A percentile compares a stretch with the other conserved stretches of the same genome.
phyloP scores from a whole-genome alignment of 169 alveolate species.

The Toxoplasma gondii region DNA sequence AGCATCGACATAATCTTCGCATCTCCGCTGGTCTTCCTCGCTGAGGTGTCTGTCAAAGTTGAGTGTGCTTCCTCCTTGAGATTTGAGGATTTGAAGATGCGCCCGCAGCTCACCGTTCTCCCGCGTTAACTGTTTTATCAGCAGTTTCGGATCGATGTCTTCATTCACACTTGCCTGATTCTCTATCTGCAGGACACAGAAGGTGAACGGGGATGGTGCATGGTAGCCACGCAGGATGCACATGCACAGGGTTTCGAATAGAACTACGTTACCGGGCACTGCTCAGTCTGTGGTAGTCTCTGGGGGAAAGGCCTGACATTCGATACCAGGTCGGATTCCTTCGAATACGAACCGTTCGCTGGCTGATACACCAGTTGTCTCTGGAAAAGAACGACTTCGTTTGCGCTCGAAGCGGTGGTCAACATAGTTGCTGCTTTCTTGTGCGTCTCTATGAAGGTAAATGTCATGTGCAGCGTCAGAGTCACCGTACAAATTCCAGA shows the following conservation, averaged over 20 bases:
- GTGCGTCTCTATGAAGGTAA: too few relatives aligned
- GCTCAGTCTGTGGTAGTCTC: neutral
- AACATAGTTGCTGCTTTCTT: too few relatives aligned
- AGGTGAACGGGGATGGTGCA: neutral
- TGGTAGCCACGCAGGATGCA: neutral
- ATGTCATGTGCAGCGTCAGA: too few relatives aligned
- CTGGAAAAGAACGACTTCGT: neutral
- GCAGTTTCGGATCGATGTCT: constrained; percentile 86
- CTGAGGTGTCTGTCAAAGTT: constrained; percentile 71
- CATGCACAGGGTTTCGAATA: neutral
- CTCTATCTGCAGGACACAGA: constrained; percentile 69
- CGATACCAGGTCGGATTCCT: neutral
- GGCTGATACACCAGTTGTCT: neutral
- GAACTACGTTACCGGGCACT: neutral
- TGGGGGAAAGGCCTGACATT: neutral
- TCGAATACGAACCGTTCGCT: neutral
- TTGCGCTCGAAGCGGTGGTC: neutral
- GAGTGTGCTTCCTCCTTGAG: constrained; percentile 1
- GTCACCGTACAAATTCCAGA: too few relatives aligned
- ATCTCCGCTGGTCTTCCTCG: constrained; percentile 81
- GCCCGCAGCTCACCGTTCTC: constrained; percentile 88
- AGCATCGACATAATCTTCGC: constrained; percentile 83
- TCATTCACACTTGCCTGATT: constrained; percentile 89
- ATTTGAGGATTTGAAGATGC: constrained; percentile 76
- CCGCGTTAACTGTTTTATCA: constrained; percentile 85